Conservation (phyloP, 1,284 basidiomycete species). For the Spongispora temasekensis region DNA sequence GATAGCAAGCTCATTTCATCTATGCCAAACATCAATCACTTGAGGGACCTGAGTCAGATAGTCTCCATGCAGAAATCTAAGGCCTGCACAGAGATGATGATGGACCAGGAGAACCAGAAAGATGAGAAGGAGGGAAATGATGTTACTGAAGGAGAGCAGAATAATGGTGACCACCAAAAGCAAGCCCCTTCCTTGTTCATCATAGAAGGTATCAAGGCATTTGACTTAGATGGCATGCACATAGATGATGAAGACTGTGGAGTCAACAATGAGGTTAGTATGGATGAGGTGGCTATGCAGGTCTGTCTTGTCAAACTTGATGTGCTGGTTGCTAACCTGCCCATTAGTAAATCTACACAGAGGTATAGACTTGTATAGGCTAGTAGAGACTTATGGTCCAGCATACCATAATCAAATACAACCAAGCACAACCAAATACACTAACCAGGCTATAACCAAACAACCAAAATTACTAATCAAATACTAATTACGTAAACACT, state of each 20-base stretch:
- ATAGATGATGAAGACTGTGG: neutral
- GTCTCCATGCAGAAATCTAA: neutral
- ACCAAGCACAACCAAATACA: too few relatives aligned
- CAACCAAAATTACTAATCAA: too few relatives aligned
- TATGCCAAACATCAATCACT: neutral
- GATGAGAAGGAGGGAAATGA: neutral
- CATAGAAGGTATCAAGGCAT: neutral
- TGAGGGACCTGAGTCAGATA: neutral
- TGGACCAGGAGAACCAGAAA: neutral
- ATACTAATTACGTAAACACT: too few relatives aligned
- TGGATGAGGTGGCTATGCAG: neutral
- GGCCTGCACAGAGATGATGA: too few relatives aligned
- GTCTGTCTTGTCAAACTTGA: neutral
- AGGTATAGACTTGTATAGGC: too few relatives aligned
- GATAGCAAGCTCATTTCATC: neutral
- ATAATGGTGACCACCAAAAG: too few relatives aligned
- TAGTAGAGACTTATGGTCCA: too few relatives aligned
- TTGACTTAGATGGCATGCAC: neutral
- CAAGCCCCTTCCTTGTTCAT: too few relatives aligned
- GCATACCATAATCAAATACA: too few relatives aligned
- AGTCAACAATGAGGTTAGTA: neutral
- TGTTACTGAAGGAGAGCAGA: neutral
- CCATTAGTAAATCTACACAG: too few relatives aligned
- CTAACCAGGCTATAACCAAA: too few relatives aligned
- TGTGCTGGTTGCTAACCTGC: neutral